These are phyloP conservation scores for Sporothrix brasiliensis DNA, from an alignment of 2,329 filamentous ascomycete genomes.

Conservation along the genomic window DNA sequence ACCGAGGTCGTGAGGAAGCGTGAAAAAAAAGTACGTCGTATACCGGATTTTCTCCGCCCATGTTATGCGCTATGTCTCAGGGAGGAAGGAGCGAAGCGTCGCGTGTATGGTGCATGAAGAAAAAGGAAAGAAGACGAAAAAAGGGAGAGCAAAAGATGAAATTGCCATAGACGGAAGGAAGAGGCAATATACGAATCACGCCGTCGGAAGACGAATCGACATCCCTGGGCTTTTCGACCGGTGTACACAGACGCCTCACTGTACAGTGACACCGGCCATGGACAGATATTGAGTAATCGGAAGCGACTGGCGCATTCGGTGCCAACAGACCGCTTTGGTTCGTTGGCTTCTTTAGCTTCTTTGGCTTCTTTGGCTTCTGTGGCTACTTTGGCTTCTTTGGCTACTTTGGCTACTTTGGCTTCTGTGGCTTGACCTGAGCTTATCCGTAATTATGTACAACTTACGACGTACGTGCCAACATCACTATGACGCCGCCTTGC, in stretches of 20 bases:
- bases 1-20: neutral
- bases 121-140: constrained; percentile 3
- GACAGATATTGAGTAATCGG: neutral
- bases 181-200: neutral
- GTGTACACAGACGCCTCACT: neutral
- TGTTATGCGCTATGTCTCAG: constrained; percentile 2
- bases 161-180: neutral
- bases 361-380: too few relatives aligned
- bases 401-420: too few relatives aligned
- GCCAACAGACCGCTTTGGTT: constrained; percentile 4
- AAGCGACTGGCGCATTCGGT: too few relatives aligned
- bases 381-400: neutral
- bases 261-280: neutral
- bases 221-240: constrained; percentile 13
- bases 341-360: too few relatives aligned
- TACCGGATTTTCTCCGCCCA: neutral
- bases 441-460: too few relatives aligned
- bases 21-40: neutral
- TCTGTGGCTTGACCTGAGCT: too few relatives aligned
- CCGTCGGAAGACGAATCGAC: constrained; percentile 5
- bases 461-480: too few relatives aligned
- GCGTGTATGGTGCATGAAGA: neutral
- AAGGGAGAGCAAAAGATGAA: neutral
- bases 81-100: neutral
- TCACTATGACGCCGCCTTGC: too few relatives aligned